Evolutionary conservation across 1,284 basidiomycete species (phyloP), one percentile per base, ranked within the genome.

Genomic region (Irpex sp.): DNA sequence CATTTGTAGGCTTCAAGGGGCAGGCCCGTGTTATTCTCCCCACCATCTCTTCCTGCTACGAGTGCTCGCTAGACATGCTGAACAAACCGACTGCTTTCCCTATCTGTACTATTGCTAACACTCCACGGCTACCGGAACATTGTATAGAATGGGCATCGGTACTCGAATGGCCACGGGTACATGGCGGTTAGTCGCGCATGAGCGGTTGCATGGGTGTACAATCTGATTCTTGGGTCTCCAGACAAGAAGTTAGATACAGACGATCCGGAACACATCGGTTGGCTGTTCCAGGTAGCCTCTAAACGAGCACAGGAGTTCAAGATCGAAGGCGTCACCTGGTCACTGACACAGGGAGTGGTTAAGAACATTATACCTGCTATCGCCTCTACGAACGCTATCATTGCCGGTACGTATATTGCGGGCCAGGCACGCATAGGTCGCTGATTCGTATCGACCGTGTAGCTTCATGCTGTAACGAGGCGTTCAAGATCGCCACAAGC

Each of bases 121-220:
- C 97, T 0, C 97, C 97, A 15, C 91, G 97, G 63, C 81, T 99
- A 37, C 97, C 97, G 2, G 97, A 99, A 75, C 97, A 99, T 74
- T 99, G 97, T 74, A 98, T 99, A 73, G 97, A 99, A 77, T 99
- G 97, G 97, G 97, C 97, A 0, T 96, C 93, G 57, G 96, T 99
- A n/a, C 82, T 99, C 40, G 96, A 99, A 77, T 99, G 97, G 97
- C 97, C 97, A 3, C 87, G 88, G 40, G 87, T 95, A 1, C 90
- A 93, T 70, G 92, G 91, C 75, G 93, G 95, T 94, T 62, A 62
- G 80, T 56, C 6, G 13, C 9, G 7, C 34, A 67, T 54, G 51
- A 8, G 21, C 38, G 4, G 47, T 26, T 37, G 5, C 52, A 34
- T 15, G 21, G 51, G 36, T n/a, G 9, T 49, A 26, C 48, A 61